Conservation (phyloP, 768 basidiomycete genomes). For the Phanerodontia chrysosporium region DNA sequence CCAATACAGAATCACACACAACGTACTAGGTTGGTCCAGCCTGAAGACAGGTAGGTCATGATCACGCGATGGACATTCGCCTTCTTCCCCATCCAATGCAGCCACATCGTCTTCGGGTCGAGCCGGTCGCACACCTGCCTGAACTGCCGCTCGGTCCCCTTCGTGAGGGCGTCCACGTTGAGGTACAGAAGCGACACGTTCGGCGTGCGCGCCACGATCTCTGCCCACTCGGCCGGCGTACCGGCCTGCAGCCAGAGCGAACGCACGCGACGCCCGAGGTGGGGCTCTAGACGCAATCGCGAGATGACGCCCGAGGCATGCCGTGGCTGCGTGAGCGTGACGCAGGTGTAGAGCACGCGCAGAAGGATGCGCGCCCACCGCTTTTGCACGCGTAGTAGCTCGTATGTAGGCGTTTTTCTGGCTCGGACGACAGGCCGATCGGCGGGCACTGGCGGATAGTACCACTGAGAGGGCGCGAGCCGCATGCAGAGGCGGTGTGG, state of each 20-base stretch:
- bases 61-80: no score
- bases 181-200: neutral
- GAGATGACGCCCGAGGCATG: neutral
- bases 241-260: neutral
- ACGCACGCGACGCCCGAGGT: neutral
- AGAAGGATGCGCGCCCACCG: neutral
- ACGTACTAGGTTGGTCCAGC: no score
- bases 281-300: neutral
- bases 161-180: neutral
- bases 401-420: neutral
- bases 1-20: no score
- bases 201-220: neutral
- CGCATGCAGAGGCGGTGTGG: neutral
- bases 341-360: neutral
- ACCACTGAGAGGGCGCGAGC: neutral
- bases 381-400: neutral
- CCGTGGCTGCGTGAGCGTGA: neutral
- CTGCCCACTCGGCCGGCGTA: neutral
- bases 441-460: neutral
- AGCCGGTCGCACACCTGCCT: no score
- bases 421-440: neutral
- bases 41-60: no score
- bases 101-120: no score
- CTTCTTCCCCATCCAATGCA: no score
- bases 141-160: no score